A percentile compares a stretch with the other conserved stretches of the same genome.
Conservation (phyloP, 495 filamentous ascomycete genomes). For the Cenococcum geophilum region DNA sequence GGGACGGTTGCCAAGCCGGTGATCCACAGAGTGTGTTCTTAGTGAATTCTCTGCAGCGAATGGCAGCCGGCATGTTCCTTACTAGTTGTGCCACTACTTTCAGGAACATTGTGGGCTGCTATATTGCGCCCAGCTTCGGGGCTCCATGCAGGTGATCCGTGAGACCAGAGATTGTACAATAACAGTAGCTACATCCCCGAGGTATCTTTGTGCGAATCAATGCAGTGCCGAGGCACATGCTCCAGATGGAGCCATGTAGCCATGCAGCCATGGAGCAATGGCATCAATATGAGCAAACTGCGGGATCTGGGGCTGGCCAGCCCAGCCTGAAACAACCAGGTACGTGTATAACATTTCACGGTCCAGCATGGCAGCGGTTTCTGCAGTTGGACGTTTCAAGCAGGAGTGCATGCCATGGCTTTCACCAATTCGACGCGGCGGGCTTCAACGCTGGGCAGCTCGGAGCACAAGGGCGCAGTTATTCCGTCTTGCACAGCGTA, state of each 20-base stretch:
- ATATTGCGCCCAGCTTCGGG: background rate
- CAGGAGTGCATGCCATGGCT: background rate
- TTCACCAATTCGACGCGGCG: background rate
- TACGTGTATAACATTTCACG: constrained; percentile 1
- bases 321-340: background rate
- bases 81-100: constrained; percentile 5
- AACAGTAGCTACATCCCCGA: background rate
- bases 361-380: background rate
- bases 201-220: background rate
- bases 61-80: background rate
- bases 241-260: background rate
- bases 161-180: background rate
- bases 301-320: background rate
- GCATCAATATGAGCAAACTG: background rate
- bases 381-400: background rate
- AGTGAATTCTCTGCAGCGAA: background rate
- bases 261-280: no score
- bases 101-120: constrained; percentile 1
- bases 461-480: background rate
- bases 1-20: constrained; percentile 7
- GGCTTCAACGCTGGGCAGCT: background rate
- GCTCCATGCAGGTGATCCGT: background rate
- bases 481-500: background rate
- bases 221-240: background rate
- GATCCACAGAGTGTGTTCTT: constrained; percentile 6